Percentiles rank a stretch among this genome's conserved stretches.
Conservation (phyloP, 2,329 filamentous ascomycete genomes). For the Ustulina deusta region DNA sequence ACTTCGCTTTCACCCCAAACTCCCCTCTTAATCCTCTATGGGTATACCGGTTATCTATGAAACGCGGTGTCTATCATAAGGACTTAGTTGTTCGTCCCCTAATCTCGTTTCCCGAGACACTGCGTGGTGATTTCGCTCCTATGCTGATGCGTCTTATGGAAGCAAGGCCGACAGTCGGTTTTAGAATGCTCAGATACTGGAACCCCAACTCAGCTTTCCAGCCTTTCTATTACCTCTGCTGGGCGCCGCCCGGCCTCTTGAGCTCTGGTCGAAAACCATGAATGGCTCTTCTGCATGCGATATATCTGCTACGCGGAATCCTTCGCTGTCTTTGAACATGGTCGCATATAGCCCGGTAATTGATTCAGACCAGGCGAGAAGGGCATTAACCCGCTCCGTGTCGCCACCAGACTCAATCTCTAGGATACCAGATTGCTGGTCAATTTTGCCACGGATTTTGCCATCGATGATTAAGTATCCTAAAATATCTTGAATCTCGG, state of each 20-base stretch:
- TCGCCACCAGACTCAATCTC: constrained; percentile 82
- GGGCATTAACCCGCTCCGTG: constrained; percentile 77
- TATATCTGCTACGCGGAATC: constrained; percentile 41
- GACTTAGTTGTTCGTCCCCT: constrained; percentile 8
- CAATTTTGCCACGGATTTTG: constrained; percentile 87
- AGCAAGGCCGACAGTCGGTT: not conserved
- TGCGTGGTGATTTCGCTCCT: constrained; percentile 1
- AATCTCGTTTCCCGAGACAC: not conserved
- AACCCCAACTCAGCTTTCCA: constrained; percentile 20
- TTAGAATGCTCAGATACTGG: not conserved
- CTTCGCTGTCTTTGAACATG: constrained; percentile 75
- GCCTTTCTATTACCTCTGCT: constrained; percentile 10
- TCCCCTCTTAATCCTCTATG: constrained; percentile 7
- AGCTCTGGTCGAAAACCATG: constrained; percentile 15
- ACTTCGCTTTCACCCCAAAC: not conserved
- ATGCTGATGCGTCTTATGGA: not conserved
- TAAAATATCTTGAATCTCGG: constrained; percentile 95
- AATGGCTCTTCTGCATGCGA: constrained; percentile 41
- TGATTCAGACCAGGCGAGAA: constrained; percentile 78
- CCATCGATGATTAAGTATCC: constrained; percentile 92
- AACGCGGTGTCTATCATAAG: constrained; percentile 21
- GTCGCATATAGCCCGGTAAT: constrained; percentile 76
- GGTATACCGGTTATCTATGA: constrained; percentile 26
- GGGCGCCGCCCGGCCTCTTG: not conserved
- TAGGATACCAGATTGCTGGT: constrained; percentile 87